phyloP scores from a whole-genome alignment of 1,284 basidiomycete genomes.

The Lignosus rhinocerotis region DNA sequence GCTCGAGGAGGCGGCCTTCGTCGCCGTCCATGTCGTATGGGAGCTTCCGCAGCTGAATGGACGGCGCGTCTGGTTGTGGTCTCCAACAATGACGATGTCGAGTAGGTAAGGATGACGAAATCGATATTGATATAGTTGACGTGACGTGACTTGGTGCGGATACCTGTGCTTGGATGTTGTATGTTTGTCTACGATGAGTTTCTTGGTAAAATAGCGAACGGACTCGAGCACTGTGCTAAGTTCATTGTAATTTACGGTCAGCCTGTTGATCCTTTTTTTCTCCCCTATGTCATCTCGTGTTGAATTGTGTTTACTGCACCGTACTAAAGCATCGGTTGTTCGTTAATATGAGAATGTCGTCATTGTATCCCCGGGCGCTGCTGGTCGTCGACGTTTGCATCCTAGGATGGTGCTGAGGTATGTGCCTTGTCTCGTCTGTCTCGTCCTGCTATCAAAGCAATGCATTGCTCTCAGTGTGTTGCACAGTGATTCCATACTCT shows the following conservation, averaged over 20 bases:
- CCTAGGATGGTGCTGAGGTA: too few species aligned
- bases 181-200: neutral
- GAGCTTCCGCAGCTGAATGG: conserved; percentile 20
- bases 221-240: neutral
- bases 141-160: neutral
- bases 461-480: too few species aligned
- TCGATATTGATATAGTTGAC: neutral
- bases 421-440: too few species aligned
- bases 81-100: neutral
- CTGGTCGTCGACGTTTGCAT: neutral
- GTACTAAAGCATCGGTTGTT: neutral
- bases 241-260: conserved; percentile 1
- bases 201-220: neutral
- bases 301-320: neutral
- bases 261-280: neutral
- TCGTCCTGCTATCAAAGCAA: too few species aligned
- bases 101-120: neutral
- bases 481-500: too few species aligned
- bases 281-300: neutral
- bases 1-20: conserved; percentile 10
- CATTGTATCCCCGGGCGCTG: neutral
- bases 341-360: neutral
- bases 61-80: neutral
- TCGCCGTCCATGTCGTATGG: conserved; percentile 27
- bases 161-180: conserved; percentile 1